Conservation (phyloP, 2,329 filamentous ascomycete genomes). For the Moelleriella libera region DNA sequence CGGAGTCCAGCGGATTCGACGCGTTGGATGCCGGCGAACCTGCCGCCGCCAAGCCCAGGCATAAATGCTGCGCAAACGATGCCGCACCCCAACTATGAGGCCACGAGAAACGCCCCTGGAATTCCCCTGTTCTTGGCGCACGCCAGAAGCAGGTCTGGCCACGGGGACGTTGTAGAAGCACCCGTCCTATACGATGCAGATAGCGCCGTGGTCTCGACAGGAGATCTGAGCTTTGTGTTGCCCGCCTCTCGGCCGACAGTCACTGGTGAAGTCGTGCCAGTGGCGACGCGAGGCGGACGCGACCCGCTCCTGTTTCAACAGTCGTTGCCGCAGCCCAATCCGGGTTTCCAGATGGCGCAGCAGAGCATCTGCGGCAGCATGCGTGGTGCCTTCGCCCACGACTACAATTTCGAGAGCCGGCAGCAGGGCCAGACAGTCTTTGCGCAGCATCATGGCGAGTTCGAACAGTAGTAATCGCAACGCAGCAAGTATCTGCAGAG, state of each 20-base stretch:
- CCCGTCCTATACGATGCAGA: slow-evolving; percentile 10
- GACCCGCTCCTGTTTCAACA: slow-evolving; percentile 9
- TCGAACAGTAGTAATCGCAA: no score
- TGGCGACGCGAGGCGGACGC: not conserved
- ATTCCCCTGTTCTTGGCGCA: slow-evolving; percentile 14
- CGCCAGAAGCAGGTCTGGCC: slow-evolving; percentile 9
- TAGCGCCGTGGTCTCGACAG: slow-evolving; percentile 9
- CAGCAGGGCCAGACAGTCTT: slow-evolving; percentile 6
- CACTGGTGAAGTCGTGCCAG: slow-evolving; percentile 4
- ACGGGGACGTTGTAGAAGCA: slow-evolving; percentile 6
- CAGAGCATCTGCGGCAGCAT: slow-evolving; percentile 8
- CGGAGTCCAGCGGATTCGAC: not conserved
- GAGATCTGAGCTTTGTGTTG: slow-evolving; percentile 8
- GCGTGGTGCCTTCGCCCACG: slow-evolving; percentile 6
- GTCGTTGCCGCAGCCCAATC: slow-evolving; percentile 4
- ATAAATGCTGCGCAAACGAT: not conserved
- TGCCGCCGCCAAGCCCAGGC: not conserved
- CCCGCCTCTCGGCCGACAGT: slow-evolving; percentile 5
- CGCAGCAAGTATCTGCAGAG: no score
- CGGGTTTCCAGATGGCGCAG: slow-evolving; percentile 9
- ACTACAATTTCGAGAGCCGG: slow-evolving; percentile 6
- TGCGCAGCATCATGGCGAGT: not conserved
- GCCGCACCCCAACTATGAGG: not conserved
- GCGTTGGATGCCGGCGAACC: not conserved
- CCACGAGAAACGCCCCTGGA: slow-evolving; percentile 9